Conservation (phyloP, 176 grass and related monocot genomes). For the Cocos nucifera region DNA sequence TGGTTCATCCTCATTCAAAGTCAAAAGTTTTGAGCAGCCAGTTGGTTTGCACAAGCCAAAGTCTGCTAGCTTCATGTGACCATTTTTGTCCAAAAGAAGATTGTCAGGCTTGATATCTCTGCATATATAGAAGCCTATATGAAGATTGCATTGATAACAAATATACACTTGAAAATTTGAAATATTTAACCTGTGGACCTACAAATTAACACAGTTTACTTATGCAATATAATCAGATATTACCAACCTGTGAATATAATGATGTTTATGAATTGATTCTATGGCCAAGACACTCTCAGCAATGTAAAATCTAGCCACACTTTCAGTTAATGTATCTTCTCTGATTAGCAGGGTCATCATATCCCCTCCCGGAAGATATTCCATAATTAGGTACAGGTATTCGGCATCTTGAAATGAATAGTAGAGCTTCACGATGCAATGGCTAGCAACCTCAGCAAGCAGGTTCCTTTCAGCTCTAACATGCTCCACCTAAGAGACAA, state of each 20-base stretch:
- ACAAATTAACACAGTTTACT: no score
- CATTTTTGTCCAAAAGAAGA: conserved; percentile 35
- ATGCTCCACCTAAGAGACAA: conserved; percentile 70
- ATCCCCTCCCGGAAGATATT: conserved; percentile 94
- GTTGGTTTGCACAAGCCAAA: conserved; percentile 46
- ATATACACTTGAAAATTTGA: no score
- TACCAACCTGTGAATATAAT: conserved; percentile 91
- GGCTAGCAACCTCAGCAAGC: conserved; percentile 91
- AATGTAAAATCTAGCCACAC: conserved; percentile 87
- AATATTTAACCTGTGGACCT: no score
- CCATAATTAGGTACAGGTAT: conserved; percentile 93
- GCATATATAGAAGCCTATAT: conserved; percentile 15
- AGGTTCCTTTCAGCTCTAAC: conserved; percentile 99
- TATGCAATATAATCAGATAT: no score
- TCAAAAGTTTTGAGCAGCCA: conserved; percentile 62
- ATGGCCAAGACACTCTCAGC: conserved; percentile 92
- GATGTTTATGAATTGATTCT: conserved; percentile 96
- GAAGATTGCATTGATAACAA: background rate
- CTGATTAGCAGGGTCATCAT: conserved; percentile 98
- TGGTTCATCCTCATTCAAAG: conserved; percentile 88
- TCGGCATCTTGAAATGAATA: conserved; percentile 95
- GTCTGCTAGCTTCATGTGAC: conserved; percentile 45
- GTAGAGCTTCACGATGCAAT: conserved; percentile 93
- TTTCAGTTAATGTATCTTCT: conserved; percentile 90
- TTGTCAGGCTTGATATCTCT: conserved; percentile 58